Evolutionary conservation across 768 basidiomycete genomes (phyloP), one percentile per base, ranked within the genome.

Genomic region (Saitozyma sp.): DNA sequence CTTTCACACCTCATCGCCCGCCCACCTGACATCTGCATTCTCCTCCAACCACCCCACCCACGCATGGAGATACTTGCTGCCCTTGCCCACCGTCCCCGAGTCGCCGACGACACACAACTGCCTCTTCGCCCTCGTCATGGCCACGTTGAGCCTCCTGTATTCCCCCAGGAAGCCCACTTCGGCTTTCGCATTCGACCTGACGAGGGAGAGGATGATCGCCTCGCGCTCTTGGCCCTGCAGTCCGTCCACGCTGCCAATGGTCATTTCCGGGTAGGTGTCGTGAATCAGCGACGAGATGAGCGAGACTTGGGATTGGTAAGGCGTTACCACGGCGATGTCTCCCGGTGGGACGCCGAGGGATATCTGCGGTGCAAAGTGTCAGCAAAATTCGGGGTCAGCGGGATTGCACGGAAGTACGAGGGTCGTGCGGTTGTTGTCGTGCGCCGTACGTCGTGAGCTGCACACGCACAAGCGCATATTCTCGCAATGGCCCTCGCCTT

Each of bases 121-220:
- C 48, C 93, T 83, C 73, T 88, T 88, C 6, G 93, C 91, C 60
- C 93, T 83, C 5, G 93, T 97, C 93, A 83, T 81, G 2, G 80
- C 80, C 2, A 83, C 82, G 59, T 99, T 99, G 73, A 99, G 81
- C 43, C 96, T 82, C 52, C 96, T 83, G 69, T 91, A 89, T 74
- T 99, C 96, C 75, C 89, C 91, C 73, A 99, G 78, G 78, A 99
- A 99, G 0, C 95, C 95, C 1, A 98, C 91, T 68, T 95, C 90
- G 43, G 92, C 84, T 86, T 91, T 72, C 7, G 58, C 87, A 71
- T 98, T 99, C 68, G 92, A 94, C 29, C 96, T 84, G 1, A 98
- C 96, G 4, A 99, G 85, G 67, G 87, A 91, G 57, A 99, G 90
- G 20, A 98, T 86, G 45, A 98, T 86, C 0, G 92, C 92, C 61